Percentiles rank a stretch among this genome's conserved stretches.
These are phyloP conservation scores for Sugiyamaella pinicola DNA, from an alignment of 1,139 yeast species.

Conservation along the genomic window DNA sequence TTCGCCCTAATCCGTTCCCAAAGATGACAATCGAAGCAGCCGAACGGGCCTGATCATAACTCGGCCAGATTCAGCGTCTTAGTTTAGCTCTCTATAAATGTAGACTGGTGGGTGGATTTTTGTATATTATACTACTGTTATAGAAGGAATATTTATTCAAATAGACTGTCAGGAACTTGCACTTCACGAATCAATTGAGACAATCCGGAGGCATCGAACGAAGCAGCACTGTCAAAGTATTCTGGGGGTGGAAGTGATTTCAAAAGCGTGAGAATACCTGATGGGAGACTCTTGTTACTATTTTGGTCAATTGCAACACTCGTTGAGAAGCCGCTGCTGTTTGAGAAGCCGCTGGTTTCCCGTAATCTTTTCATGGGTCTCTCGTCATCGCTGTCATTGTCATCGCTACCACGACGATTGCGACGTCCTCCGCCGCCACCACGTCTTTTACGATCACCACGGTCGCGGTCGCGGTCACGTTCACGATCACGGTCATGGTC, in stretches of 20 bases:
- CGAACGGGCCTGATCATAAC: no score
- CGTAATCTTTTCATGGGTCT: constrained; percentile 26
- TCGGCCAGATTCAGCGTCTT: no score
- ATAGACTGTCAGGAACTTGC: constrained; percentile 25
- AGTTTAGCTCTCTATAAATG: no score
- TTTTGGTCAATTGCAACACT: constrained; percentile 16
- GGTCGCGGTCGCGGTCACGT: constrained; percentile 13
- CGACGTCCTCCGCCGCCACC: constrained; percentile 8
- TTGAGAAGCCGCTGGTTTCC: constrained; percentile 16
- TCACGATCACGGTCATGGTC: constrained; percentile 12
- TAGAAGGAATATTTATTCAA: not conserved
- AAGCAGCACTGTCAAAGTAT: constrained; percentile 34
- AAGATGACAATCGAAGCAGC: no score
- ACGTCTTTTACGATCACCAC: constrained; percentile 17
- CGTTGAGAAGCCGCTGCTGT: constrained; percentile 13
- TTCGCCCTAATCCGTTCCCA: not conserved
- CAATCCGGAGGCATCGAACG: constrained; percentile 35
- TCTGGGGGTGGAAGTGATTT: constrained; percentile 39
- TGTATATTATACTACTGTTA: not conserved
- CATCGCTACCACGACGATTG: constrained; percentile 7
- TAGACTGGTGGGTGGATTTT: not conserved
- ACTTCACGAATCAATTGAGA: constrained; percentile 30
- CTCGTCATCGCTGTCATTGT: constrained; percentile 15
- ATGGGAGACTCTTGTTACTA: constrained; percentile 28
- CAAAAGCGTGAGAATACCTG: constrained; percentile 34